Percentiles rank a stretch among this genome's conserved stretches.
phyloP scores from a whole-genome alignment of 2,329 filamentous ascomycete genomes.

The Blastomyces silverae region DNA sequence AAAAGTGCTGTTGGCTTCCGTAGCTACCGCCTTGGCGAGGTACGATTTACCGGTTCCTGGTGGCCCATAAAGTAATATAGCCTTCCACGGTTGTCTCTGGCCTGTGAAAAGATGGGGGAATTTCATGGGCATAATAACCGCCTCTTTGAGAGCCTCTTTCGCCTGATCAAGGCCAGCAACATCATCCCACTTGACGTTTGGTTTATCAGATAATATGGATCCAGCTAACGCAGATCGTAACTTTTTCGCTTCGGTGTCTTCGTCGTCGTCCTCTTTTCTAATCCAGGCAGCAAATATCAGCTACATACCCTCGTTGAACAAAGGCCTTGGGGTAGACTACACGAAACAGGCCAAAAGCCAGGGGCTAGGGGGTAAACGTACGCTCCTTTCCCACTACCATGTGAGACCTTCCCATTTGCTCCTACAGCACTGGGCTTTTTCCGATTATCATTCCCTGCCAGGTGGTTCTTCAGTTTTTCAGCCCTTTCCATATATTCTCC shows the following conservation, averaged over 20 bases:
- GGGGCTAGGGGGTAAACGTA: conserved; percentile 24
- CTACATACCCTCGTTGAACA: conserved; percentile 13
- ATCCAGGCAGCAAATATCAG: conserved; percentile 13
- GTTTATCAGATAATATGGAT: conserved; percentile 89
- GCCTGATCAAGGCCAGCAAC: conserved; percentile 89
- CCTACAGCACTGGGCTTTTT: conserved; percentile 49
- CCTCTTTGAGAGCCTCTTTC: conserved; percentile 96
- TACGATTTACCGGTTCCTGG: conserved; percentile 98
- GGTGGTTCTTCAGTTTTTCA: conserved; percentile 91
- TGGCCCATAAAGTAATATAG: conserved; percentile 90
- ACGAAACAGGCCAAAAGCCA: conserved; percentile 9
- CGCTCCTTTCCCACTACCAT: conserved; percentile 52
- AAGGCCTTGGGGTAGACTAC: background rate
- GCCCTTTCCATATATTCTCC: conserved; percentile 97
- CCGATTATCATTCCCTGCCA: conserved; percentile 56
- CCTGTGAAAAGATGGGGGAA: conserved; percentile 95
- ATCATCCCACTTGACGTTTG: conserved; percentile 96
- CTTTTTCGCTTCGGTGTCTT: conserved; percentile 92
- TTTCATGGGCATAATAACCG: conserved; percentile 94
- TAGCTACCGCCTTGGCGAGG: conserved; percentile 92
- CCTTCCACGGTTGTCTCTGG: conserved; percentile 97
- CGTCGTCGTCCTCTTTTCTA: conserved; percentile 55
- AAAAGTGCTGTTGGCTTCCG: conserved; percentile 97
- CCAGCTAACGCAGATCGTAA: conserved; percentile 82
- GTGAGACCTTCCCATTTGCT: conserved; percentile 47